A percentile compares a stretch with the other conserved stretches of the same genome.
Conservation (phyloP, 352 stramenopile species). For the Pythium oligandrum region DNA sequence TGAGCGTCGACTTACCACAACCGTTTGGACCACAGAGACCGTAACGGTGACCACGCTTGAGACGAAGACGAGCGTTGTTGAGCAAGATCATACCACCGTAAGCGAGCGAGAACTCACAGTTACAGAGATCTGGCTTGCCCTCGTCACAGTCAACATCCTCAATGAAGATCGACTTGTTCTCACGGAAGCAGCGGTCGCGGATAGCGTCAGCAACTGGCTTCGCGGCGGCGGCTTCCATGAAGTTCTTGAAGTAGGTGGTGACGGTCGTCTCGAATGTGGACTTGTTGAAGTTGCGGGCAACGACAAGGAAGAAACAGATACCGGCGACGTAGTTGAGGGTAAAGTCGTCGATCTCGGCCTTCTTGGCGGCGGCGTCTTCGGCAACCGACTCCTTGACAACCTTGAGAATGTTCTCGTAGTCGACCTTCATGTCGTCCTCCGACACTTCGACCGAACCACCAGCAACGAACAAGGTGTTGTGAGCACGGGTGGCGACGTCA, state of each 20-base stretch:
- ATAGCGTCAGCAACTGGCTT: slow-evolving; percentile 71
- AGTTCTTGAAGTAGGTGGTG: slow-evolving; percentile 83
- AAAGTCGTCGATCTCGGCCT: slow-evolving; percentile 87
- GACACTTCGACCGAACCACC: slow-evolving; percentile 91
- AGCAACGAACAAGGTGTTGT: slow-evolving; percentile 92
- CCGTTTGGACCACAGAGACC: slow-evolving; percentile 92
- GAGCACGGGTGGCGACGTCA: slow-evolving; percentile 92
- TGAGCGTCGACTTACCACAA: slow-evolving; percentile 95
- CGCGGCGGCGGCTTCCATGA: slow-evolving; percentile 54
- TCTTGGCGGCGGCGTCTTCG: slow-evolving; percentile 67
- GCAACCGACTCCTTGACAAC: slow-evolving; percentile 79
- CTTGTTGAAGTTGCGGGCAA: slow-evolving; percentile 93
- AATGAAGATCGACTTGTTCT: slow-evolving; percentile 89
- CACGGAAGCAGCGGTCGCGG: slow-evolving; percentile 84
- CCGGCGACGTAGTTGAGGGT: slow-evolving; percentile 87
- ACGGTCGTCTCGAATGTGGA: slow-evolving; percentile 93
- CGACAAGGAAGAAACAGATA: slow-evolving; percentile 82
- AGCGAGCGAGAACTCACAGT: slow-evolving; percentile 98
- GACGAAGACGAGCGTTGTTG: slow-evolving; percentile 87
- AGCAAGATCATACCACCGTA: slow-evolving; percentile 92
- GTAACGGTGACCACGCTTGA: slow-evolving; percentile 91
- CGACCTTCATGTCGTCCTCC: slow-evolving; percentile 90
- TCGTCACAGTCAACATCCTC: slow-evolving; percentile 97
- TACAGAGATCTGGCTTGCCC: slow-evolving; percentile 96
- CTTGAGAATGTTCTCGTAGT: slow-evolving; percentile 80